Base-by-base conservation (phyloP, 2,329 filamentous ascomycete genomes). In the Ceratocystis destructans region DNA sequence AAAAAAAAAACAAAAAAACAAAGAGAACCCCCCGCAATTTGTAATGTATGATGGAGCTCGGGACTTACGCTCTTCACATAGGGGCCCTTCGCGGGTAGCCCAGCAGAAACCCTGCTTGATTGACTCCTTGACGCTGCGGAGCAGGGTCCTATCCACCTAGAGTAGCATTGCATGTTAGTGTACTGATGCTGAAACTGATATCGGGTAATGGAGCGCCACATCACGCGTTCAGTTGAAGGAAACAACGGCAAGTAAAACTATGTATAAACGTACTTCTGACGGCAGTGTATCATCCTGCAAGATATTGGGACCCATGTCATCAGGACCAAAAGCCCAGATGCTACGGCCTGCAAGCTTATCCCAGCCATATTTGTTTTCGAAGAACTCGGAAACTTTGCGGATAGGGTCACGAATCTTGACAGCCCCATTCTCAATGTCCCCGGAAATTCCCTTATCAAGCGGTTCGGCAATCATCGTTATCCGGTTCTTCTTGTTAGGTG, bases 401-500 rank as follows among this genome's bases (percentile, higher is more conserved):
- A 94, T 88, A 1, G 94, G 92, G 71, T 97, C 93, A 69, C 88
- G 90, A 77, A 99, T 96, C 72, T 84, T 91, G 71, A 99, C 92
- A 66, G 84, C 87, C 31, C 93, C 92, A 61, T 84, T 86, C 77
- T 99, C 94, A 69, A 99, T 97, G 72, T 99, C 94, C 72, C 89
- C 87, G 4, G 93, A 90, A 69, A 99, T 96, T 17, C 94, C 94
- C 71, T 95, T 89, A 71, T 99, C 94, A 15, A 99, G 79, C 44
- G 94, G 93, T 75, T 99, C 94, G 2, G 94, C 94, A 67, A 97
- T 89, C 90, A 99, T 96, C 45, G 94, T 97, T 72, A 99, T 88
- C 76, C 96, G 96, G 79, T 99, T 99, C 80, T 96, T 96, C 79
- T 99, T 99, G 79, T 99, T 99, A 1, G 94, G 94, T 1, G 94